Evolutionary conservation across 768 basidiomycete genomes (phyloP).

Genomic region (Strobilomyces echinocephalus): DNA sequence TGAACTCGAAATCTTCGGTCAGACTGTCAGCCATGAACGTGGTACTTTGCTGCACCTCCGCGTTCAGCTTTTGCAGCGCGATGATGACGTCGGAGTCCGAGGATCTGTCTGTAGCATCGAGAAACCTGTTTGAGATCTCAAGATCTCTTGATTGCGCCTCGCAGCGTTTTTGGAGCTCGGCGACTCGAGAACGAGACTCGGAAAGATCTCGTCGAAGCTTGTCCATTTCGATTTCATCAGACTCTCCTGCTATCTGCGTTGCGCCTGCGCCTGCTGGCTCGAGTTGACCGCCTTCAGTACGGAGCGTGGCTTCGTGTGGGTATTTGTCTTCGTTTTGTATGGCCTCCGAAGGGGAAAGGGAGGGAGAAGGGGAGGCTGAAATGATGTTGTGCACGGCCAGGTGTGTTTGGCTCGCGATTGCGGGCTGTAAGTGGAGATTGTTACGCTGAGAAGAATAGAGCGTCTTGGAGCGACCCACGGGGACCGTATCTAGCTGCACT

Average conservation of each 20-base stretch:
- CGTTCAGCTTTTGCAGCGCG: constrained; percentile 10
- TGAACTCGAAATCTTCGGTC: constrained; percentile 1
- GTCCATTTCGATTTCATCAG: constrained; percentile 5
- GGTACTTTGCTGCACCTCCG: constrained; percentile 11
- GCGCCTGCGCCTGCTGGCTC: background rate
- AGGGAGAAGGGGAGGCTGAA: background rate
- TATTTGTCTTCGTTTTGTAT: background rate
- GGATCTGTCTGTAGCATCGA: constrained; percentile 6
- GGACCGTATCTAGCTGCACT: background rate
- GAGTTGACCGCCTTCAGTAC: background rate
- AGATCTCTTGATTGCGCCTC: constrained; percentile 6
- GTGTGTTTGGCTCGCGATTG: background rate
- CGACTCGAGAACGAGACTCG: background rate
- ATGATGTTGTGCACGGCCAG: background rate
- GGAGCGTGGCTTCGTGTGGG: too few relatives aligned
- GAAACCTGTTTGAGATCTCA: constrained; percentile 1
- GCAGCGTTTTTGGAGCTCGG: constrained; percentile 4
- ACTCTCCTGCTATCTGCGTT: background rate
- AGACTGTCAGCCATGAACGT: constrained; percentile 7
- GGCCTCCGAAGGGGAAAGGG: background rate
- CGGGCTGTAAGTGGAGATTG: too few relatives aligned
- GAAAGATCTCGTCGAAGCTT: constrained; percentile 5
- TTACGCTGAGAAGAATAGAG: background rate
- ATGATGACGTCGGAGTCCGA: constrained; percentile 11
- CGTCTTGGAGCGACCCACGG: background rate